A percentile compares a stretch with the other conserved stretches of the same genome.
These are phyloP conservation scores for Botrytis medusae DNA, from an alignment of 2,329 filamentous ascomycete species.

Conservation along the genomic window DNA sequence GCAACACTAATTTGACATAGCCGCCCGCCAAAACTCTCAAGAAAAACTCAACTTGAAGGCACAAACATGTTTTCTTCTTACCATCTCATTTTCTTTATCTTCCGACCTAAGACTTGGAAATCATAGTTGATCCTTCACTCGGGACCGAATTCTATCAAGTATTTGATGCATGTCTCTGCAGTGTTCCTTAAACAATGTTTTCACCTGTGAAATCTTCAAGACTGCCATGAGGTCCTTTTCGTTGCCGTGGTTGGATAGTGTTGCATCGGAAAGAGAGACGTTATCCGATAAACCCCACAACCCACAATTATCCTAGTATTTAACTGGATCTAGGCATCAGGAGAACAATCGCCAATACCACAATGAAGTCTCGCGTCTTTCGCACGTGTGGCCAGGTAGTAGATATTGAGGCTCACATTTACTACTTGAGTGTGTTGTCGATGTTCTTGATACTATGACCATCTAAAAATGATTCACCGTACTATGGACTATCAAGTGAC, in stretches of 20 bases:
- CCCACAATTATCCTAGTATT: not conserved
- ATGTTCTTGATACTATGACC: not conserved
- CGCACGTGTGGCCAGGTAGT: conserved; percentile 13
- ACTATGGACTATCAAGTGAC: conserved; percentile 18
- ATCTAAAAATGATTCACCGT: not conserved
- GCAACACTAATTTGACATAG: not conserved
- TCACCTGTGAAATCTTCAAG: not conserved
- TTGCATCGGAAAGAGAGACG: conserved; percentile 8
- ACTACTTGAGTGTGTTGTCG: not conserved
- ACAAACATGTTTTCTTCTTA: not conserved
- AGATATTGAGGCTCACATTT: not conserved
- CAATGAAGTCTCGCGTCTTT: conserved; percentile 19
- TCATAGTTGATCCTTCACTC: not conserved
- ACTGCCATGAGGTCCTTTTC: conserved; percentile 8
- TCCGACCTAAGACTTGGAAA: not conserved
- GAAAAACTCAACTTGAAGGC: not conserved
- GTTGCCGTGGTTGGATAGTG: conserved; percentile 14
- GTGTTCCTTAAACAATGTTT: not conserved
- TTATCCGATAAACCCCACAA: conserved; percentile 6
- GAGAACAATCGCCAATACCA: conserved; percentile 10
- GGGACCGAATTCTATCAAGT: not conserved
- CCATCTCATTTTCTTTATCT: not conserved
- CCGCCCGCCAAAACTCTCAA: not conserved
- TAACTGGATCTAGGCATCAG: not conserved
- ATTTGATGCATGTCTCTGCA: conserved; percentile 7